Percentiles rank a stretch among this genome's conserved stretches.
phyloP scores from a whole-genome alignment of 129 eudicot genomes.

The sunflower (Helianthus annuus) region HanXRQr2.0-SUNRISE NC_035434.2:142567049-142567548 shows the following conservation, averaged over 20 bases:
- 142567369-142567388: not conserved
- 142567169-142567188: slow-evolving; percentile 60
- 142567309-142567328: not conserved
- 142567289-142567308: not conserved
- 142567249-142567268: not conserved
- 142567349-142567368: not conserved
- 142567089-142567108: slow-evolving; percentile 80
- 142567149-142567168: slow-evolving; percentile 83
- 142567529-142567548: no score
- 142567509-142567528: no score
- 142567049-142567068: slow-evolving; percentile 88
- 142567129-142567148: slow-evolving; percentile 81
- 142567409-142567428: not conserved
- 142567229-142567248: not conserved
- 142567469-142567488: no score
- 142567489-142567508: no score
- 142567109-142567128: slow-evolving; percentile 91
- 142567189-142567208: not conserved
- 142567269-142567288: not conserved
- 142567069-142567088: slow-evolving; percentile 79
- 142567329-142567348: not conserved
- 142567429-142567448: no score
- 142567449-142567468: no score
- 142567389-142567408: not conserved
- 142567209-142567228: not conserved